These are phyloP conservation scores for Penicillium expansum DNA, from an alignment of 2,329 filamentous ascomycete species.

Conservation along the genomic window DNA sequence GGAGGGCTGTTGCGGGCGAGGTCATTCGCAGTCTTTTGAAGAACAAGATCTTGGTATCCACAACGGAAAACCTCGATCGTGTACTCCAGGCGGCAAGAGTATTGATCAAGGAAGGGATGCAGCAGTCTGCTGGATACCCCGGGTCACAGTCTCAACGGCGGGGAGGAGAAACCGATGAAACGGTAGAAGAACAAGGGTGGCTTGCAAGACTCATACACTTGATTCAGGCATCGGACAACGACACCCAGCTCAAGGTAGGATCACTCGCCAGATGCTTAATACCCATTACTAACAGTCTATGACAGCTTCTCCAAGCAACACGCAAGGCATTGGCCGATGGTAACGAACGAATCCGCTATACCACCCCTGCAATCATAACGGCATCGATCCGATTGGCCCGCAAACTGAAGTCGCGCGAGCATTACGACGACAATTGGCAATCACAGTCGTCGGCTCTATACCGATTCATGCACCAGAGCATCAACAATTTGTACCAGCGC, in stretches of 20 bases:
- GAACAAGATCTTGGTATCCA: slow-evolving; percentile 76
- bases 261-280: background rate
- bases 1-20: slow-evolving; percentile 85
- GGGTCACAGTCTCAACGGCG: slow-evolving; percentile 72
- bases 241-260: slow-evolving; percentile 77
- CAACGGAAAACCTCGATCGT: slow-evolving; percentile 76
- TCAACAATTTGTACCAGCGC: slow-evolving; percentile 83
- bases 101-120: slow-evolving; percentile 87
- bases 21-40: slow-evolving; percentile 78
- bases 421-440: slow-evolving; percentile 74
- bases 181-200: slow-evolving; percentile 97
- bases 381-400: slow-evolving; percentile 85
- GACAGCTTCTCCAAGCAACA: slow-evolving; percentile 74
- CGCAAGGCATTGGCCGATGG: slow-evolving; percentile 86
- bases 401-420: slow-evolving; percentile 84
- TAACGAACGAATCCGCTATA: slow-evolving; percentile 93
- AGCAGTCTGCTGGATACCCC: slow-evolving; percentile 78
- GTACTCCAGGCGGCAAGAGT: slow-evolving; percentile 86
- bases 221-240: slow-evolving; percentile 78
- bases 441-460: slow-evolving; percentile 76
- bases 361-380: slow-evolving; percentile 87
- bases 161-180: slow-evolving; percentile 87
- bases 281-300: slow-evolving; percentile 11
- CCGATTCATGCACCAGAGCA: slow-evolving; percentile 89
- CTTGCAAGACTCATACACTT: slow-evolving; percentile 88